phyloP scores from a whole-genome alignment of 148 eudicot species.

The Heliosperma pusillum region DNA sequence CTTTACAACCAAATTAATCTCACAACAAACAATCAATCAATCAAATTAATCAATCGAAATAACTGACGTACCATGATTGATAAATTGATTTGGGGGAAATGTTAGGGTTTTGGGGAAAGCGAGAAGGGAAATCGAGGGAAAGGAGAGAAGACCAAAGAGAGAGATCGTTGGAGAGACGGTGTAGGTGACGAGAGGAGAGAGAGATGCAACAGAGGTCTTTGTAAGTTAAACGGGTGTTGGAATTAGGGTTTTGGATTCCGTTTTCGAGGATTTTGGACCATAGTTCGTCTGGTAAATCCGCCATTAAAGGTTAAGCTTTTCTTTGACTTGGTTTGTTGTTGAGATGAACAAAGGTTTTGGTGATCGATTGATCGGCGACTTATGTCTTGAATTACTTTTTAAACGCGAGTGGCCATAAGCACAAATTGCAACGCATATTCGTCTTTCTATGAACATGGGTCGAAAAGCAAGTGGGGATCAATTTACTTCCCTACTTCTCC shows the following conservation, averaged over 20 bases:
- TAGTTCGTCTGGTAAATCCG: conserved; percentile 68
- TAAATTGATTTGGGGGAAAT: conserved; percentile 43
- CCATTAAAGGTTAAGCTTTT: conserved; percentile 11
- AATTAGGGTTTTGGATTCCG: conserved; percentile 34
- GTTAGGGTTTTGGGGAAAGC: neutral
- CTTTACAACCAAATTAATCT: conserved; percentile 25
- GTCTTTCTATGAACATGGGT: too few species aligned
- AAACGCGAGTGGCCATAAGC: too few species aligned
- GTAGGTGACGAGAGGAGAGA: conserved; percentile 52
- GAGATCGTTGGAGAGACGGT: conserved; percentile 49
- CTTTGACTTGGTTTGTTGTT: neutral
- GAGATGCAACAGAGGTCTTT: conserved; percentile 66
- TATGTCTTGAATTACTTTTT: too few species aligned
- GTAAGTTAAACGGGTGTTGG: conserved; percentile 29
- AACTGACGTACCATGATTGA: conserved; percentile 34
- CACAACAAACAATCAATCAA: neutral
- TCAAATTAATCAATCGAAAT: neutral
- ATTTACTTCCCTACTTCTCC: too few species aligned
- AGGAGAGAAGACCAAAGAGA: conserved; percentile 61
- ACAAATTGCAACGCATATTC: too few species aligned
- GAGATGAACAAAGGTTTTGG: neutral
- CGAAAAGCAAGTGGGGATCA: too few species aligned
- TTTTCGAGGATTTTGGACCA: conserved; percentile 62
- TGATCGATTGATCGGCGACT: too few species aligned
- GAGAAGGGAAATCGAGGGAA: conserved; percentile 50